Base-by-base conservation (phyloP, 2,329 filamentous ascomycete species). In the Paradendryphiella salina region DNA sequence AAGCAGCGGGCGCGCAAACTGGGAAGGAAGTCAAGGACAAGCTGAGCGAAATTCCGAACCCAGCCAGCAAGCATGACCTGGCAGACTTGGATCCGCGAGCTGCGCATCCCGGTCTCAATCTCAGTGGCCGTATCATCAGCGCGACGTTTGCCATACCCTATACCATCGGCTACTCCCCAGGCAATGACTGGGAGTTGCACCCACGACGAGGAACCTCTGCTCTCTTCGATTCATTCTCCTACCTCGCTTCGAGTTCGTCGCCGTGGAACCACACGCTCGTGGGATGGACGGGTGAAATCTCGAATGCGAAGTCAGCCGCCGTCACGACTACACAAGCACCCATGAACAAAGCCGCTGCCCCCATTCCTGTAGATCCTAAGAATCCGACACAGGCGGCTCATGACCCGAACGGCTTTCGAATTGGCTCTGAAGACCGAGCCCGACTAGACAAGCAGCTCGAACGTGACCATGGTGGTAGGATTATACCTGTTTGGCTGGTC, bases 201-300 rank as follows among this genome's bases (percentile, higher is more conserved):
- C 79, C 85, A 54, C 88, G 92, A 20, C 87, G 88, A 54, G 93
- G 93, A 47, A 93, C 92, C 51, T 96, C 93, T 10, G 91, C 93
- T 13, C 82, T 97, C 28, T 95, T 95, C 75, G 91, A 96, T 72
- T 92, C 91, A 8, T 91, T 97, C 67, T 84, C 87, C 48, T 87
- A 95, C 74, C 84, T 97, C 36, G 89, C 91, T 3, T 95, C 91
- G n/a, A 80, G 87, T 48, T 82, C 88, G 35, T 86, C 87, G 2
- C 85, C 87, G 15, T 97, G 92, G 92, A 90, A 91, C 64, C 93
- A 96, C 76, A 94, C 87, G 0, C 82, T 96, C 5, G 89, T 97
- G 45, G 92, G 90, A 37, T 97, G 93, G 93, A 96, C 93, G 3
- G 93, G 93, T 51, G 93, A 97, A 54, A 77, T 80, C 32, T 59